A percentile compares a stretch with the other conserved stretches of the same genome.
phyloP scores from a whole-genome alignment of 1,284 basidiomycete genomes.

The Cutaneotrichosporon dermatis region DNA sequence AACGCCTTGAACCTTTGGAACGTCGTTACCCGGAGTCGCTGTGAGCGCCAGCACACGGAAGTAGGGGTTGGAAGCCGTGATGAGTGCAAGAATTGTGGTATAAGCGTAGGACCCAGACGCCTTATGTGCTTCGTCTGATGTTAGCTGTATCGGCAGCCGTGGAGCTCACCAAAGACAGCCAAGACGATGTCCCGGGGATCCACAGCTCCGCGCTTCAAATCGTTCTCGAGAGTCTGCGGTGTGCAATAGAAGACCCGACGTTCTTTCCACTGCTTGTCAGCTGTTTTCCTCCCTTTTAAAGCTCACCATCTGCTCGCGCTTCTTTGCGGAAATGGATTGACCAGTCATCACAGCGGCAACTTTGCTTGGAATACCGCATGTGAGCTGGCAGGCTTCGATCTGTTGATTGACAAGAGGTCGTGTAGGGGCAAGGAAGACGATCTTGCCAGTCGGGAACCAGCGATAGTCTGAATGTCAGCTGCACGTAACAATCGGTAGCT shows the following conservation, averaged over 20 bases:
- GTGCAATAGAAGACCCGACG: constrained; percentile 98
- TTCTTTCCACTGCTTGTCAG: constrained; percentile 47
- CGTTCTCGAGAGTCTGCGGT: constrained; percentile 91
- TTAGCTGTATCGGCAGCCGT: background rate
- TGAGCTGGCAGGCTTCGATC: constrained; percentile 84
- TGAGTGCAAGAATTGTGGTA: constrained; percentile 76
- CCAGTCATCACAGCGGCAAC: constrained; percentile 88
- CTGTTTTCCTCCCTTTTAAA: background rate
- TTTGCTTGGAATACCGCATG: constrained; percentile 86
- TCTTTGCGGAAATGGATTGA: constrained; percentile 47
- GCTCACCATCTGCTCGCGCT: constrained; percentile 62
- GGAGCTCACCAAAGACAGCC: constrained; percentile 60
- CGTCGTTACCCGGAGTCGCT: constrained; percentile 85
- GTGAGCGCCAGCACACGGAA: constrained; percentile 91
- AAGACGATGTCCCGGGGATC: constrained; percentile 71
- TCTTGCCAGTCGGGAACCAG: constrained; percentile 90
- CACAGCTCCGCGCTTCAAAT: constrained; percentile 67
- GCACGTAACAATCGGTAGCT: constrained; percentile 39
- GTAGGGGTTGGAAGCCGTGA: constrained; percentile 90
- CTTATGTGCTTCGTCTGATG: constrained; percentile 87
- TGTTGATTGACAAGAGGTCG: constrained; percentile 95
- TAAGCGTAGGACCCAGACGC: constrained; percentile 93
- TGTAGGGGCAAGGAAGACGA: constrained; percentile 93
- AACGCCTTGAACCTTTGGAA: constrained; percentile 81
- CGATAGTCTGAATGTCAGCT: constrained; percentile 62